phyloP scores from a whole-genome alignment of 805 yeast genomes.

The Hanseniaspora mollemarum region DNA sequence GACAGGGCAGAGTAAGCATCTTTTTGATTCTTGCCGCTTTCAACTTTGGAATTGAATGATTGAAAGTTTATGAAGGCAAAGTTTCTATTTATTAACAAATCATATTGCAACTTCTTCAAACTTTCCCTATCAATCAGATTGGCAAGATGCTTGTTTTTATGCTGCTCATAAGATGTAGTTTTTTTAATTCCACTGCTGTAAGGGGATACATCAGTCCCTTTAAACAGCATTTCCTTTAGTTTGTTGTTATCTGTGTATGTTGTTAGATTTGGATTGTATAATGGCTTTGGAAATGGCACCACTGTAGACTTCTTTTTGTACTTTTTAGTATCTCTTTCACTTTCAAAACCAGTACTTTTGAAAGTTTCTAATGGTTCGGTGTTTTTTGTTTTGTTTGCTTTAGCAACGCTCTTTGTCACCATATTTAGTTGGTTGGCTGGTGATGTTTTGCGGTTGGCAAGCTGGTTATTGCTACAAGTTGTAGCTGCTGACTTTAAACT shows the following conservation, averaged over 20 bases:
- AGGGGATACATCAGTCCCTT: constrained; percentile 6
- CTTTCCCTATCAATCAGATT: not conserved
- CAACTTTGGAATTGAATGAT: not conserved
- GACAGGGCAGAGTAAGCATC: not conserved
- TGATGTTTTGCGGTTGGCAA: not conserved
- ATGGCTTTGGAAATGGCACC: constrained; percentile 7
- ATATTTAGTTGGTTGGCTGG: not conserved
- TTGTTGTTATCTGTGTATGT: constrained; percentile 1
- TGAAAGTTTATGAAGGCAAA: constrained; percentile 1
- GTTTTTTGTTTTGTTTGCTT: not conserved
- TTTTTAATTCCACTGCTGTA: not conserved
- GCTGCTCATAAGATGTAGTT: not conserved
- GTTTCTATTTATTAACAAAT: not conserved
- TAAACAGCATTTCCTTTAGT: constrained; percentile 1
- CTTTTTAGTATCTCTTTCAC: not conserved
- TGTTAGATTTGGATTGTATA: not conserved
- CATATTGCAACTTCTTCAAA: not conserved
- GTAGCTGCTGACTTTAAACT: constrained; percentile 1
- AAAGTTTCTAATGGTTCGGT: not conserved
- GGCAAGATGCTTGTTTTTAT: not conserved
- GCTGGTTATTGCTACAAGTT: not conserved
- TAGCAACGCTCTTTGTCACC: not conserved
- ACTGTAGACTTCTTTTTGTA: not conserved
- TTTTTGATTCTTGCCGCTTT: not conserved
- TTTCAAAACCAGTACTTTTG: not conserved